Evolutionary conservation across 768 basidiomycete genomes (phyloP).

Genomic region (Lactarius evosmus): DNA sequence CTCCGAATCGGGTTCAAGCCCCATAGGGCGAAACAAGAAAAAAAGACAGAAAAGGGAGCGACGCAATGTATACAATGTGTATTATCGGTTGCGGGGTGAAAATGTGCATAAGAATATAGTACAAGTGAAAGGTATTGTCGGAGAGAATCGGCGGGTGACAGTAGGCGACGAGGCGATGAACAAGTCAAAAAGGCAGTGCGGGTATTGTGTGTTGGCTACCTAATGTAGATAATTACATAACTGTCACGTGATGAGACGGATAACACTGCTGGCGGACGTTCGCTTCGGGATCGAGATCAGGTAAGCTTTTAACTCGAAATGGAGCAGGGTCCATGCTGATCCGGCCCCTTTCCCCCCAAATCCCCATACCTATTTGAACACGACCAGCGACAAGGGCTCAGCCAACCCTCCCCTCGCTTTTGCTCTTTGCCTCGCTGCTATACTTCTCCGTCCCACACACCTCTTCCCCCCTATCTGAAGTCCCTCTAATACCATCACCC

Average conservation of each 20-base stretch:
- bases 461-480: background rate
- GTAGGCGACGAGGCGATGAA: background rate
- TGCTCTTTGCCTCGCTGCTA: constrained; percentile 1
- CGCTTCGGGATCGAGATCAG: constrained; percentile 12
- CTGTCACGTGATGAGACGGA: constrained; percentile 4
- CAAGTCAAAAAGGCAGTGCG: background rate
- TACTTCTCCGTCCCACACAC: background rate
- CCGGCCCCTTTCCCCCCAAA: constrained; percentile 10
- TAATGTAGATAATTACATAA: background rate
- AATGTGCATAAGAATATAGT: background rate
- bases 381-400: background rate
- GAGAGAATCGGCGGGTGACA: too few relatives aligned
- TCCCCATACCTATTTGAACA: constrained; percentile 5
- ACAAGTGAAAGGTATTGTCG: background rate
- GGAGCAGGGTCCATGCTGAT: constrained; percentile 10
- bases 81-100: background rate
- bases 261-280: background rate
- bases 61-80: too few relatives aligned
- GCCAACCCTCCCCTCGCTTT: background rate
- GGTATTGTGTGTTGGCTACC: background rate
- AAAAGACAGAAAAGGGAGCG: background rate
- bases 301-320: background rate
- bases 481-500: background rate
- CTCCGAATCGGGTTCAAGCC: constrained; percentile 8
- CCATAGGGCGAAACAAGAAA: background rate